A percentile compares a stretch with the other conserved stretches of the same genome.
Conservation (phyloP, 345 rosid genomes). For the Gossypium raimondii region DNA sequence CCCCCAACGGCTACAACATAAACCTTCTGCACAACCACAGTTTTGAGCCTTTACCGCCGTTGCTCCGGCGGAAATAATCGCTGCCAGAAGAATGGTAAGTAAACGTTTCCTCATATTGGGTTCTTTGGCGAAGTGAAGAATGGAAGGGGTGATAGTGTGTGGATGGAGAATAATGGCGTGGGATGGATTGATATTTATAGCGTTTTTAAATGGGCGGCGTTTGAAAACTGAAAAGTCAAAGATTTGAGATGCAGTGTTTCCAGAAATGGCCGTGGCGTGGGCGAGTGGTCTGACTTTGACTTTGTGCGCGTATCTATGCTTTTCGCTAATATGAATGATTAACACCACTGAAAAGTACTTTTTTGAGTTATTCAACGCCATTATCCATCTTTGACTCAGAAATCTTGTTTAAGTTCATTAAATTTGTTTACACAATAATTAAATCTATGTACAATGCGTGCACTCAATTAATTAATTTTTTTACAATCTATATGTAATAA, state of each 20-base stretch:
- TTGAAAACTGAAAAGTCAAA: background rate
- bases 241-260: background rate
- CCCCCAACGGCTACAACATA: slow-evolving; percentile 19
- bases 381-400: too few species aligned
- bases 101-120: background rate
- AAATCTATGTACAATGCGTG: too few species aligned
- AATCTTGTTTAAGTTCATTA: too few species aligned
- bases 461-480: too few species aligned
- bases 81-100: background rate
- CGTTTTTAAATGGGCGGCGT: background rate
- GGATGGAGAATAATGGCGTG: background rate
- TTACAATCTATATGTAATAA: too few species aligned
- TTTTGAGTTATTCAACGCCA: too few species aligned
- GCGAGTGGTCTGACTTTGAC: background rate
- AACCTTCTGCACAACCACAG: slow-evolving; percentile 4
- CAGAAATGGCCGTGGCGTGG: background rate
- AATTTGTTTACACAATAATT: too few species aligned
- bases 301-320: background rate
- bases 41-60: slow-evolving; percentile 2
- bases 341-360: too few species aligned
- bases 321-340: background rate
- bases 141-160: background rate
- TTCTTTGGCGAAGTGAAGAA: too few species aligned
- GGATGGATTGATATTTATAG: background rate
- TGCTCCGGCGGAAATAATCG: background rate